Evolutionary conservation across 83 land plant genomes (phyloP).

Genomic region (Picea engelmannii): DNA sequence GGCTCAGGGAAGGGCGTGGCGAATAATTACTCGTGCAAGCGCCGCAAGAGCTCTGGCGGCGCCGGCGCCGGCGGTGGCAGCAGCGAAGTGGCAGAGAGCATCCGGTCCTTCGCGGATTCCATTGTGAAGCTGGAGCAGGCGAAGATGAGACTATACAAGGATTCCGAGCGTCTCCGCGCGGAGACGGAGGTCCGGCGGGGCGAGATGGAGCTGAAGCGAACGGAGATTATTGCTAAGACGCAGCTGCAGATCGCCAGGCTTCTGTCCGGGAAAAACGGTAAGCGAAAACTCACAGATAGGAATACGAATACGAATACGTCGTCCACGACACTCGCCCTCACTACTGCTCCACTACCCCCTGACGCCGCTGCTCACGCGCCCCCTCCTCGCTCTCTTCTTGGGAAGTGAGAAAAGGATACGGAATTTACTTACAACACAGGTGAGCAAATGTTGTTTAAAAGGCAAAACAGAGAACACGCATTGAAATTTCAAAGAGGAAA

Average conservation of each 20-base stretch:
- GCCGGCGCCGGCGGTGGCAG: background rate
- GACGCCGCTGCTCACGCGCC: slow-evolving; percentile 15
- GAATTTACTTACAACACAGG: background rate
- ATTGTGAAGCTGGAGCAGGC: slow-evolving; percentile 40
- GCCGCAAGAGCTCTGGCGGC: background rate
- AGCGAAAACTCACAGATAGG: slow-evolving; percentile 15
- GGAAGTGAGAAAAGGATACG: background rate
- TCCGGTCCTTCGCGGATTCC: slow-evolving; percentile 44
- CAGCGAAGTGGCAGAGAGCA: slow-evolving; percentile 26
- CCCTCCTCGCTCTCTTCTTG: slow-evolving; percentile 7
- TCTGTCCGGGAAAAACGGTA: slow-evolving; percentile 13
- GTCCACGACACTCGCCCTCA: slow-evolving; percentile 5
- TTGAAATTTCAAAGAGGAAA: background rate
- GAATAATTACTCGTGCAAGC: background rate
- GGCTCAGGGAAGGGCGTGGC: slow-evolving; percentile 10
- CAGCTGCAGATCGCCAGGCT: slow-evolving; percentile 19
- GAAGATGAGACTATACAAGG: slow-evolving; percentile 51
- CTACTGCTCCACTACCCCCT: background rate
- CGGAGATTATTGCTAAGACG: slow-evolving; percentile 37
- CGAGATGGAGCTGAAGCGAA: slow-evolving; percentile 38
- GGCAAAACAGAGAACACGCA: background rate
- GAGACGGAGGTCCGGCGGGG: slow-evolving; percentile 46
- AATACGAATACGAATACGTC: slow-evolving; percentile 2
- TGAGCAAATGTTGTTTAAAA: slow-evolving; percentile 8
- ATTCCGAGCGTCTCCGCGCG: slow-evolving; percentile 46